Evolutionary conservation across 2,329 filamentous ascomycete species (phyloP), one percentile per base, ranked within the genome.

Genomic region (Hirsutella rhossiliensis): DNA sequence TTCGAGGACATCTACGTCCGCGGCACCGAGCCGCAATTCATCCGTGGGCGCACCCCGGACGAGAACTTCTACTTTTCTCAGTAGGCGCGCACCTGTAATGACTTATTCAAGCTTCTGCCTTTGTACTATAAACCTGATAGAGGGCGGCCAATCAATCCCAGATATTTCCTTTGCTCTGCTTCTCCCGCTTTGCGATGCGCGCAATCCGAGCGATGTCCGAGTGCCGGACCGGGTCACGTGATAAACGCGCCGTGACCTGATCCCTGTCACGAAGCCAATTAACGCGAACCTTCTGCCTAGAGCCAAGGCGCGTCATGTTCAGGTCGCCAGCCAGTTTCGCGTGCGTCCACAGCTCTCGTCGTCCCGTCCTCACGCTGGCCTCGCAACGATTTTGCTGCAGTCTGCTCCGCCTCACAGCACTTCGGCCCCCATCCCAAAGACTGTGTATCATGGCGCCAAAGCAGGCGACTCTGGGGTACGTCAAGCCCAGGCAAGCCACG

Each of bases 1-100:
- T 98, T 78, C 66, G 90, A 98, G 80, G 90, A 96, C 66, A 94
- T 96, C 64, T 97, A 95, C 68, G 88, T 89, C 57, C 75, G 75
- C 52, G 90, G 90, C 54, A 83, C 78, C 49, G 90, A 96, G 78
- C 89, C 89, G 46, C 71, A 80, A 60, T 95, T 84, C 73, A 78
- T 95, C 69, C 80, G 89, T 56, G 90, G 90, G 56, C 78, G 90
- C 50, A 88, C 84, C 47, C 76, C 83, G 44, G 89, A 97, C 61
- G 92, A 97, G 84, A 90, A 88, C 69, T 92, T 82, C 71, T 96
- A 94, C 74, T 95, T 87, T 70, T 84, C 69, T 58, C 68, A 72
- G 57, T 68, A 67, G 54, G 38, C 34, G 31, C 30, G 31, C n/a
- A 43, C 51, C 51, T 46, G 50, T 62, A 60, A 63, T 61, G 58